Conservation (phyloP, 1,284 basidiomycete species). For the Pholiota adiposa region DNA sequence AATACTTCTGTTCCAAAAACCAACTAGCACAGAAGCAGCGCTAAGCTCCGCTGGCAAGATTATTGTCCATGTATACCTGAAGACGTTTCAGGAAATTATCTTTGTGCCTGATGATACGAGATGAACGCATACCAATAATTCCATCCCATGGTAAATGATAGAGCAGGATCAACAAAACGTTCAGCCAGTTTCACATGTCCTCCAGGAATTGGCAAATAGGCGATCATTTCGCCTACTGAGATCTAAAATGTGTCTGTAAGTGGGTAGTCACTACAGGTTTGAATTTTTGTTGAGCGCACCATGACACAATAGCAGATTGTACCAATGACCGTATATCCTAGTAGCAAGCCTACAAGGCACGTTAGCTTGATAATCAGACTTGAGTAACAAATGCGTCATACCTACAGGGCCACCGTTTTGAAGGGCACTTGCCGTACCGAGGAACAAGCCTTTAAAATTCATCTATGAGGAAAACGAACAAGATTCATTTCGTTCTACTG, state of each 20-base stretch:
- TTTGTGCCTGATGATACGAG: too few relatives aligned
- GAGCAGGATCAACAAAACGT: slow-evolving; percentile 80
- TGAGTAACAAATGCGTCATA: slow-evolving; percentile 18
- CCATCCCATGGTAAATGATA: slow-evolving; percentile 86
- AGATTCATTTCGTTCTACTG: background rate
- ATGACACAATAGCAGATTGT: slow-evolving; percentile 66
- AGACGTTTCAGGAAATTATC: background rate
- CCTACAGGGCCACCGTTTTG: slow-evolving; percentile 59
- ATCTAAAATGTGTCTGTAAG: too few relatives aligned
- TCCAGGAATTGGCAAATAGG: slow-evolving; percentile 70
- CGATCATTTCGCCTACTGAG: slow-evolving; percentile 56
- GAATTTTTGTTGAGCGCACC: slow-evolving; percentile 33
- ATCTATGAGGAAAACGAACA: slow-evolving; percentile 11
- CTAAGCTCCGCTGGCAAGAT: slow-evolving; percentile 80
- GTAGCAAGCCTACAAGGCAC: slow-evolving; percentile 50
- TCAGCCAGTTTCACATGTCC: slow-evolving; percentile 82
- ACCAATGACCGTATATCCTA: slow-evolving; percentile 67
- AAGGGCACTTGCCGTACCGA: slow-evolving; percentile 66
- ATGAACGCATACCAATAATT: slow-evolving; percentile 79
- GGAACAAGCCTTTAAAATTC: slow-evolving; percentile 49
- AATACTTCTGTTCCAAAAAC: slow-evolving; percentile 66
- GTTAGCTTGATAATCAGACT: background rate
- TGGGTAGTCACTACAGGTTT: background rate
- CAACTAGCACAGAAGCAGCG: slow-evolving; percentile 79
- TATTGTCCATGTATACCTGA: slow-evolving; percentile 66